Evolutionary conservation across 2,329 filamentous ascomycete species (phyloP).

Genomic region (Fusarium torulosum): DNA sequence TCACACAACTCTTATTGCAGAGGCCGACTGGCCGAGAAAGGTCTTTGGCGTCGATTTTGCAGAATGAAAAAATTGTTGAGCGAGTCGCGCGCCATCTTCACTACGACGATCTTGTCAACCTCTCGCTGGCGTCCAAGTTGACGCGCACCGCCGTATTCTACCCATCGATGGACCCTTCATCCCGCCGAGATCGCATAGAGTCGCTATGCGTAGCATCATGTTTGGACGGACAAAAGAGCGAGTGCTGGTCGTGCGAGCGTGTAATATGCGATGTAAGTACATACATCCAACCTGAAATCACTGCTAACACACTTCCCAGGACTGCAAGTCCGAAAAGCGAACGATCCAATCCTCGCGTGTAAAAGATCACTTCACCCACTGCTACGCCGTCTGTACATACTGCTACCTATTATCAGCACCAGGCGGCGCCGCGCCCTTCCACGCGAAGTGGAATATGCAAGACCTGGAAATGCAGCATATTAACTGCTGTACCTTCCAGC

Average conservation of each 20-base stretch:
- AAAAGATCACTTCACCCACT: slow-evolving; percentile 18
- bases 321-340: neutral
- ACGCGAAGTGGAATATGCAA: slow-evolving; percentile 27
- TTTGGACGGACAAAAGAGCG: slow-evolving; percentile 1
- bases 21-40: rapidly evolving
- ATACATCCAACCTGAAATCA: rapidly evolving
- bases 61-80: neutral
- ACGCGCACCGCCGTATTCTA: slow-evolving; percentile 7
- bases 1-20: neutral
- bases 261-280: slow-evolving; percentile 23
- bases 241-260: slow-evolving; percentile 31
- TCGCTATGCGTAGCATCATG: slow-evolving; percentile 6
- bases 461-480: slow-evolving; percentile 27
- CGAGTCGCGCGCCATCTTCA: slow-evolving; percentile 14
- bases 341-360: slow-evolving; percentile 5
- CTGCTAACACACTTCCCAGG: neutral
- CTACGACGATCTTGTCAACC: slow-evolving; percentile 17
- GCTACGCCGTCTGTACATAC: slow-evolving; percentile 21
- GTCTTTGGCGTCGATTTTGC: neutral
- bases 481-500: neutral
- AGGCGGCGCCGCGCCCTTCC: slow-evolving; percentile 5
- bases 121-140: slow-evolving; percentile 18
- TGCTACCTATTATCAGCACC: slow-evolving; percentile 8
- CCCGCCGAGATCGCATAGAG: neutral
- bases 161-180: neutral